These are phyloP conservation scores for Vicia villosa DNA, from an alignment of 306 rosid species.

Conservation along the genomic window DNA sequence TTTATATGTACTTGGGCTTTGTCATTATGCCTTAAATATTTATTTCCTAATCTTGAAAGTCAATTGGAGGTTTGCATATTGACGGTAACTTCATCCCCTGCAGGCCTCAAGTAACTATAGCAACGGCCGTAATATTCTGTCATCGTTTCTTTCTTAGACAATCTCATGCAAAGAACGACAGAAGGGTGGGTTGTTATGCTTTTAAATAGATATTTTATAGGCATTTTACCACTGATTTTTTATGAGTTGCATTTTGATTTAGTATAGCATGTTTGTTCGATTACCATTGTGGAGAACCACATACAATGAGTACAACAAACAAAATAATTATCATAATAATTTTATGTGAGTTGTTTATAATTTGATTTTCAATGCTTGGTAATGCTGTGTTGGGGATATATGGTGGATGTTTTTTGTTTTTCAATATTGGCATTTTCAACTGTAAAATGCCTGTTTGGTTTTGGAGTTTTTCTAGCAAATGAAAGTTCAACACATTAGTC, in stretches of 20 bases:
- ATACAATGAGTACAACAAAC: conserved; percentile 16
- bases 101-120: conserved; percentile 64
- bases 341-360: conserved; percentile 9
- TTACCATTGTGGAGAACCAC: neutral
- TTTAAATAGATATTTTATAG: conserved; percentile 40
- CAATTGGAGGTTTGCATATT: conserved; percentile 31
- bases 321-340: neutral
- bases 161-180: conserved; percentile 53
- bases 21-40: conserved; percentile 20
- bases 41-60: conserved; percentile 23
- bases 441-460: conserved; percentile 11
- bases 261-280: conserved; percentile 19
- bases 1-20: conserved; percentile 24
- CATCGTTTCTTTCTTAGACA: conserved; percentile 61
- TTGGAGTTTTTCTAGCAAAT: conserved; percentile 7
- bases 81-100: conserved; percentile 37
- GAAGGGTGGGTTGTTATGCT: conserved; percentile 53
- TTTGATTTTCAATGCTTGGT: conserved; percentile 23
- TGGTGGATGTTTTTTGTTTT: conserved; percentile 16
- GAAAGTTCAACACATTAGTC: neutral
- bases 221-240: conserved; percentile 39
- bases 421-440: conserved; percentile 22
- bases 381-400: conserved; percentile 12
- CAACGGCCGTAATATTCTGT: conserved; percentile 58
- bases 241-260: conserved; percentile 4